Conservation (phyloP, 148 eudicot genomes). For the Amaranthus palmeri region DNA sequence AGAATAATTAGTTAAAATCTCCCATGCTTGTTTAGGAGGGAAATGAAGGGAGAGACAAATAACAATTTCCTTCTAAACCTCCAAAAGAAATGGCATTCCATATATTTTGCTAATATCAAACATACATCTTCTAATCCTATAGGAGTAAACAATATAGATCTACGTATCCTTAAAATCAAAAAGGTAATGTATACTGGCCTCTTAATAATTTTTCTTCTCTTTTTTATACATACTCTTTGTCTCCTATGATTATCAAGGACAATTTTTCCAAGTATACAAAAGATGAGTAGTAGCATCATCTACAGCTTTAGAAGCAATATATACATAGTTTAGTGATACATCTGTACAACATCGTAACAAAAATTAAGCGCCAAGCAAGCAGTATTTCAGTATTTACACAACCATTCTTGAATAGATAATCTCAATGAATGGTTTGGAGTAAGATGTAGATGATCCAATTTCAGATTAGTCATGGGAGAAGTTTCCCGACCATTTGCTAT, state of each 20-base stretch:
- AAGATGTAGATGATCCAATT: constrained; percentile 57
- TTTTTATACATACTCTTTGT: neutral
- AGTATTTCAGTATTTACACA: constrained; percentile 44
- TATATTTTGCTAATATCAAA: neutral
- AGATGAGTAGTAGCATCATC: neutral
- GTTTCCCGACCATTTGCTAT: constrained; percentile 64
- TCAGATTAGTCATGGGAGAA: constrained; percentile 88
- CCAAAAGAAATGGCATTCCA: neutral
- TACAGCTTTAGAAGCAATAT: neutral
- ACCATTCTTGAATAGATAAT: constrained; percentile 76
- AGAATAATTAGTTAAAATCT: too few relatives aligned
- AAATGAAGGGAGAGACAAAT: too few relatives aligned
- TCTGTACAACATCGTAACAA: constrained; percentile 14
- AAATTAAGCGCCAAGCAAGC: neutral
- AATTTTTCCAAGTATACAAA: neutral
- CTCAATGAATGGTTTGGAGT: constrained; percentile 67
- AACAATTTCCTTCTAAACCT: neutral
- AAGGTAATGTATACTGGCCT: neutral
- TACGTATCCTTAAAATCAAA: neutral
- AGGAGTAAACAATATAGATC: neutral
- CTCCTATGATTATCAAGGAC: neutral
- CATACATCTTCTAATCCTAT: neutral
- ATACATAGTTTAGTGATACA: constrained; percentile 6
- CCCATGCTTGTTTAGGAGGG: too few relatives aligned
- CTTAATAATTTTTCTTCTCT: neutral